Base-by-base conservation (phyloP, 208 protist genomes). In the Leishmania martiniquensis region DNA sequence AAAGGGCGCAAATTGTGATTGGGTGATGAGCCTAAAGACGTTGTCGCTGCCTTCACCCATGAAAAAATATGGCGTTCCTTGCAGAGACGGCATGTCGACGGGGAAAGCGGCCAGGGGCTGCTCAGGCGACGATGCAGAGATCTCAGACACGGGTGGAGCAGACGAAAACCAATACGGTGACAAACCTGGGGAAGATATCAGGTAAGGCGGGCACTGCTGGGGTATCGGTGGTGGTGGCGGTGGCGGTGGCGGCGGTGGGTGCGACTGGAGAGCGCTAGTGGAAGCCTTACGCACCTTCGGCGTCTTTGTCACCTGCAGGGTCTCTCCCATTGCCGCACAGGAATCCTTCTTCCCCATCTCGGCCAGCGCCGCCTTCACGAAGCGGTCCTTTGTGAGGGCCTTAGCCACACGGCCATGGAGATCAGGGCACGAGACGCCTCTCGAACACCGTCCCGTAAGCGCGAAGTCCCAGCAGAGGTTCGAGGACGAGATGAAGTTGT, bases 401-500 rank as follows among this genome's bases (percentile, higher is more conserved):
- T 88, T 88, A 39, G 76, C 84, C 45, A 88, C 76, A 54, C 85
- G 72, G 72, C 84, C 84, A 75, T 91, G 87, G 1, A 91, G 71
- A 67, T 88, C 80, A 1, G 72, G 75, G 59, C 87, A 90, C 13
- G 87, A 75, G 29, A 75, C 80, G 34, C 87, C 87, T 1, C 74
- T 79, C 2, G 78, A 78, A 71, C 87, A 90, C 13, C 79, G 77
- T 34, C 87, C 87, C 4, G 84, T 90, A 32, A 90, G 75, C 7
- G 87, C 85, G 44, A 87, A 90, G 62, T 90, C 87, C 80, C 81
- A 88, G 63, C 87, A 90, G 17, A 90, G 77, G 79, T 78, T 84
- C 45, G 82, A 87, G 9, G 76, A 80, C 51, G 87, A 90, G 39
- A 90, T 84, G 65, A 86, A 90, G 81, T 90, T 90, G 67, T 83